A percentile compares a stretch with the other conserved stretches of the same genome.
Conservation (phyloP, 2,329 filamentous ascomycete genomes). For the Tolypocladium tundrense region DNA sequence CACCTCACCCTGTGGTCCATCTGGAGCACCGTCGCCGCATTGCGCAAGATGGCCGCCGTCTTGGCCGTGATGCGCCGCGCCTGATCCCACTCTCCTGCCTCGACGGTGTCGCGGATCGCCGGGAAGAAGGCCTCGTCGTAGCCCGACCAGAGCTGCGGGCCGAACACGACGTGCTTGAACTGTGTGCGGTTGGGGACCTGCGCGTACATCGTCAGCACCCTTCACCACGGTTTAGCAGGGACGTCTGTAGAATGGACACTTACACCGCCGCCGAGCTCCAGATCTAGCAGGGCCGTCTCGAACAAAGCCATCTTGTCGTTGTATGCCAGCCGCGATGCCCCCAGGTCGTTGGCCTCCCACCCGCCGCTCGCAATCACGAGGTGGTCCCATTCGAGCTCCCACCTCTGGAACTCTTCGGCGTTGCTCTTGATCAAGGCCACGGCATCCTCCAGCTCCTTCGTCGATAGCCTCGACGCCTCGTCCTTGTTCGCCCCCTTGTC, state of each 20-base stretch:
- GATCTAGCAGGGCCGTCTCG: constrained; percentile 73
- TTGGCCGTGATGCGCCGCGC: constrained; percentile 61
- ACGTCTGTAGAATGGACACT: constrained; percentile 26
- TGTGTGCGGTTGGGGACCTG: constrained; percentile 79
- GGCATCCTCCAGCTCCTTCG: constrained; percentile 38
- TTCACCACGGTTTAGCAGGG: not conserved
- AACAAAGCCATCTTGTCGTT: constrained; percentile 74
- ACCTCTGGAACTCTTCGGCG: constrained; percentile 55
- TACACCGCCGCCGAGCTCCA: constrained; percentile 63
- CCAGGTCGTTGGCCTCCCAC: constrained; percentile 63
- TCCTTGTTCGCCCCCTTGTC: constrained; percentile 33
- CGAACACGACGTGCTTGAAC: constrained; percentile 89
- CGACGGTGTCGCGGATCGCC: constrained; percentile 72
- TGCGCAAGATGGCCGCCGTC: constrained; percentile 56
- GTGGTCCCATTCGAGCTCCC: constrained; percentile 69
- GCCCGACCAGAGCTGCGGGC: constrained; percentile 63
- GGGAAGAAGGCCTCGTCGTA: constrained; percentile 39
- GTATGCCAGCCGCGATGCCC: constrained; percentile 58
- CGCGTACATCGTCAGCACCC: constrained; percentile 5
- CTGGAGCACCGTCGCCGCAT: constrained; percentile 37
- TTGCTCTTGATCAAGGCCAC: constrained; percentile 43
- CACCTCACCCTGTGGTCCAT: constrained; percentile 10
- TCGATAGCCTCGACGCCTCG: constrained; percentile 11
- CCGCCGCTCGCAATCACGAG: constrained; percentile 61
- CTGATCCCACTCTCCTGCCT: constrained; percentile 57